Conservation (phyloP, 1,139 yeast species). For the Debaryomyces singareniensis region DNA sequence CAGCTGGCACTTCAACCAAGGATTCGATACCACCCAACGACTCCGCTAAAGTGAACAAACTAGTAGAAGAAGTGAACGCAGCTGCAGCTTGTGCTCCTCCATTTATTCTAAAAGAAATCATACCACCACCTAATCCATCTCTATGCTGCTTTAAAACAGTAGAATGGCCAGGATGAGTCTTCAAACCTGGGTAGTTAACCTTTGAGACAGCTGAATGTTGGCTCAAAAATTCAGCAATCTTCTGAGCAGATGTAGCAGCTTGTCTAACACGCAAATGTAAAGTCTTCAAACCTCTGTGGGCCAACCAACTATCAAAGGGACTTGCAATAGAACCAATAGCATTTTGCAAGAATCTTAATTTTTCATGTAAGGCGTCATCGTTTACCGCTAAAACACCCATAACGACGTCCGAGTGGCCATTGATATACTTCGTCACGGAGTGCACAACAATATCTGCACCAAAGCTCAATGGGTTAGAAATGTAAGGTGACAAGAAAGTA, state of each 20-base stretch:
- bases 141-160: conserved; percentile 74
- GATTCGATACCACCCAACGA: conserved; percentile 90
- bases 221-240: conserved; percentile 63
- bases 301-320: conserved; percentile 88
- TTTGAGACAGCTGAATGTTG: conserved; percentile 47
- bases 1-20: conserved; percentile 81
- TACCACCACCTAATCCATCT: conserved; percentile 85
- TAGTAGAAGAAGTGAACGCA: conserved; percentile 65
- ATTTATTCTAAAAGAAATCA: conserved; percentile 79
- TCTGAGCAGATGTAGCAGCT: conserved; percentile 59
- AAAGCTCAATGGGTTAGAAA: conserved; percentile 73
- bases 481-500: conserved; percentile 90
- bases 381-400: conserved; percentile 80
- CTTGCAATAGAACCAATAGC: conserved; percentile 89
- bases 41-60: conserved; percentile 80
- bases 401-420: conserved; percentile 90
- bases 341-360: conserved; percentile 72
- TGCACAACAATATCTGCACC: conserved; percentile 89
- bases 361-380: conserved; percentile 53
- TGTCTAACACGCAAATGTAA: conserved; percentile 74
- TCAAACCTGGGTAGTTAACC: conserved; percentile 81
- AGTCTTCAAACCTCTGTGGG: conserved; percentile 88
- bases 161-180: conserved; percentile 55
- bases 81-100: conserved; percentile 80
- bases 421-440: conserved; percentile 86